Evolutionary conservation across 768 basidiomycete genomes (phyloP), one percentile per base, ranked within the genome.

Genomic region (Lactarius indigo): DNA sequence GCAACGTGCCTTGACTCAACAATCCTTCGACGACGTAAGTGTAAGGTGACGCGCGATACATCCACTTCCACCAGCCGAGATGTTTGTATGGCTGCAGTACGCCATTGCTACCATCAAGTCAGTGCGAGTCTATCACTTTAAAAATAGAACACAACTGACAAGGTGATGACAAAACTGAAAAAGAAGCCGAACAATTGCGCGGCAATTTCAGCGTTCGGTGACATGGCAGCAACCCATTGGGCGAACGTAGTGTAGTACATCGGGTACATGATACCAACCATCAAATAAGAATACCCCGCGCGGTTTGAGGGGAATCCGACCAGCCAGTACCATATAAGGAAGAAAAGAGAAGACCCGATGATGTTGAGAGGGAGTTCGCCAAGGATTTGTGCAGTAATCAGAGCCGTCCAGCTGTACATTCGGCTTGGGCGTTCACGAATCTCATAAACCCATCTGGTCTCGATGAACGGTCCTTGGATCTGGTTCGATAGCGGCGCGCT

Each of bases 321-420:
- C 8, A 80, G 76, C 79, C 79, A 83, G 70, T 79, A 84, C 82
- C 82, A 85, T 73, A 80, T 80, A 52, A 79, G 44, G 73, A 80
- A 84, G 73, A 79, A 79, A n/a, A 84, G 8, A 12, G 79, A 75
- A 0, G 79, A 77, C 7, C 73, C 74, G 41, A 78, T 20, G 23
- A 81, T 78, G 66, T 82, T 82, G 74, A 80, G 79, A 13, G 80
- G 81, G 2, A 81, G 55, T 71, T 83, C 82, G 39, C 77, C 75
- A 39, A 79, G 64, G 61, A 78, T 70, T 68, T 78, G 78, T 6
- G 78, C 73, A 13, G 76, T 74, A 57, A 78, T 55, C 31, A 78
- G 72, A 20, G 78, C 75, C 8, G 75, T 72, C 79, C 79, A 82
- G 61, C 71, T 74, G 73, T 81, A 82, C 79, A 80, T 81, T 33